Conservation (phyloP, 2,329 filamentous ascomycete species). For the Penicillium sp. region DNA sequence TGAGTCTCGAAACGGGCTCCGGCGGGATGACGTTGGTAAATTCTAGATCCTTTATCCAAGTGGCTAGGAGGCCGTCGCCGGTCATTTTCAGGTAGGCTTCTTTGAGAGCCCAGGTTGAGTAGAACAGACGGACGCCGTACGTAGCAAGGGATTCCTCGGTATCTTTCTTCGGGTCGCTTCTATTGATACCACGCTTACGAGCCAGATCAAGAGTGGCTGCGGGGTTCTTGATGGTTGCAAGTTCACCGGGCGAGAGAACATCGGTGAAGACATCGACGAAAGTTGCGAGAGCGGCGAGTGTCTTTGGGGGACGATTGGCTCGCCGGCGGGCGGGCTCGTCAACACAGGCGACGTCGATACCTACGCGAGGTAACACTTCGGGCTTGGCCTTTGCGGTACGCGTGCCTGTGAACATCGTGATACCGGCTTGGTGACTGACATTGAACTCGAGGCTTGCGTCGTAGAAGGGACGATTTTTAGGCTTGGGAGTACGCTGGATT, state of each 20-base stretch:
- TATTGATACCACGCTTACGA: conserved; percentile 12
- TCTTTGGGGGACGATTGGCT: conserved; percentile 38
- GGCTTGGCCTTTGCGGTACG: conserved; percentile 18
- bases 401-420: conserved; percentile 57
- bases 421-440: conserved; percentile 60
- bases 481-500: conserved; percentile 51
- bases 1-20: conserved; percentile 11
- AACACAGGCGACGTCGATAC: conserved; percentile 61
- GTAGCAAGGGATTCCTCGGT: conserved; percentile 39
- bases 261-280: conserved; percentile 60
- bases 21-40: conserved; percentile 57
- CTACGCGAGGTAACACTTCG: conserved; percentile 42
- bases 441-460: conserved; percentile 55
- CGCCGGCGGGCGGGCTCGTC: conserved; percentile 44
- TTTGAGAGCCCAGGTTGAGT: conserved; percentile 62
- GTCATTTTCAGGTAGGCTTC: conserved; percentile 66
- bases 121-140: conserved; percentile 58
- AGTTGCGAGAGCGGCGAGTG: conserved; percentile 49
- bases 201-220: conserved; percentile 12
- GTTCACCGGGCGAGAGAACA: conserved; percentile 56
- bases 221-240: conserved; percentile 53
- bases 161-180: conserved; percentile 5
- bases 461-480: conserved; percentile 51
- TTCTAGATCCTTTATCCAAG: conserved; percentile 59
- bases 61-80: conserved; percentile 59